A percentile compares a stretch with the other conserved stretches of the same genome.
These are phyloP conservation scores for Kregervanrija pseudodelftensis DNA, from an alignment of 805 yeast genomes.

Conservation along the genomic window DNA sequence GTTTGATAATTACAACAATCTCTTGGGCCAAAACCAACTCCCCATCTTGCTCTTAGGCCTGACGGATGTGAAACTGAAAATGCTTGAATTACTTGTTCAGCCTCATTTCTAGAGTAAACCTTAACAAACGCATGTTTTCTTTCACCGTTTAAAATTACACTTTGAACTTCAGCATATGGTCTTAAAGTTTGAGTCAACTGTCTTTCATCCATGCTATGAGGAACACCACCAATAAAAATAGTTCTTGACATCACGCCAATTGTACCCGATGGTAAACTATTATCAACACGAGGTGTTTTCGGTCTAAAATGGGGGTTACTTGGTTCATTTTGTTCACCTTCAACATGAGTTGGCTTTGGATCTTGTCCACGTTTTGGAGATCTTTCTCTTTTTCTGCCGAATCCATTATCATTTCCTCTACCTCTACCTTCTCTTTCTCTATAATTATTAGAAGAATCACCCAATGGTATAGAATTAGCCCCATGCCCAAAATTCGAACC, in stretches of 20 bases:
- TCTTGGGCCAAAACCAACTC: slow-evolving; percentile 98
- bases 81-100: slow-evolving; percentile 69
- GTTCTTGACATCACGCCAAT: slow-evolving; percentile 86
- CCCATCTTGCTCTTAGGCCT: slow-evolving; percentile 87
- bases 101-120: slow-evolving; percentile 86
- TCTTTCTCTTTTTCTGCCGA: slow-evolving; percentile 46
- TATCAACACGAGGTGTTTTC: slow-evolving; percentile 65
- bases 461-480: slow-evolving; percentile 1
- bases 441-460: slow-evolving; percentile 18
- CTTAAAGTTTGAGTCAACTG: slow-evolving; percentile 63
- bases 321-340: slow-evolving; percentile 59
- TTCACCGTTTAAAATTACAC: slow-evolving; percentile 78
- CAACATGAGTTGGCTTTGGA: slow-evolving; percentile 28
- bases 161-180: slow-evolving; percentile 88
- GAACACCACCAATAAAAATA: slow-evolving; percentile 89
- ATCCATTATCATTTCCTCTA: slow-evolving; percentile 18
- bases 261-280: slow-evolving; percentile 64
- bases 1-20: slow-evolving; percentile 94
- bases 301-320: slow-evolving; percentile 73
- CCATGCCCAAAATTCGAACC: slow-evolving; percentile 20
- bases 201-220: slow-evolving; percentile 69
- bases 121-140: slow-evolving; percentile 95
- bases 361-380: slow-evolving; percentile 34
- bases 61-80: slow-evolving; percentile 62
- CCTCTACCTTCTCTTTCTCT: slow-evolving; percentile 25